These are phyloP conservation scores for Porodaedalea pini DNA, from an alignment of 1,284 basidiomycete species.

Conservation along the genomic window DNA sequence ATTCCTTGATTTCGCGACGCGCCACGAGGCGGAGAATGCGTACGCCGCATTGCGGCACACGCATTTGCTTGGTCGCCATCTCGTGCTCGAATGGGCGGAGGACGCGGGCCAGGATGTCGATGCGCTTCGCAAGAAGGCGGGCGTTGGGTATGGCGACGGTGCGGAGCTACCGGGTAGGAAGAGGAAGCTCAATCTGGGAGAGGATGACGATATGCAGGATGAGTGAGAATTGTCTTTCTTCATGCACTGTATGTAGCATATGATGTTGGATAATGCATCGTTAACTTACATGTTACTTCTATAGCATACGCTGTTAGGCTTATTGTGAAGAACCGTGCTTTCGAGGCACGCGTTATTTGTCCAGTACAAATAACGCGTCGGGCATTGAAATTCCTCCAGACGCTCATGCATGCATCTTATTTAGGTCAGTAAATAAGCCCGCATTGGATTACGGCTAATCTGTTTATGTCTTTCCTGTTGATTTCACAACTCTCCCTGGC, in stretches of 20 bases:
- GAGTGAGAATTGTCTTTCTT: background rate
- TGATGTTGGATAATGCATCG: background rate
- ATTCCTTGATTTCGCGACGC: slow-evolving; percentile 89
- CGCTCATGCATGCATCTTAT: too few species aligned
- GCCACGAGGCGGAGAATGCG: slow-evolving; percentile 84
- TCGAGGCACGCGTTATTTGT: too few species aligned
- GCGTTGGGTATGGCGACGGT: slow-evolving; percentile 67
- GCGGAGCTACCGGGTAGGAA: slow-evolving; percentile 66
- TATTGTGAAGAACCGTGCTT: too few species aligned
- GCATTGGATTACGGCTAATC: too few species aligned
- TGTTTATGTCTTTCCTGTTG: too few species aligned
- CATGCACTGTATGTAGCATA: background rate
- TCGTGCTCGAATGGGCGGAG: slow-evolving; percentile 93
- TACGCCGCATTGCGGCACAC: slow-evolving; percentile 86
- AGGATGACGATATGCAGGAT: slow-evolving; percentile 22
- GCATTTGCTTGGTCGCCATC: slow-evolving; percentile 91
- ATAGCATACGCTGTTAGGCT: too few species aligned
- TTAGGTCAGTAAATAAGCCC: too few species aligned
- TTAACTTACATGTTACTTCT: too few species aligned
- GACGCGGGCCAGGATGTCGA: slow-evolving; percentile 76
- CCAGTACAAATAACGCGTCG: too few species aligned
- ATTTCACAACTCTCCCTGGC: too few species aligned
- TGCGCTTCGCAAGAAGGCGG: slow-evolving; percentile 72
- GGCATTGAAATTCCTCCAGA: too few species aligned
- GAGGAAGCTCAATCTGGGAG: slow-evolving; percentile 57